Evolutionary conservation across 2,329 filamentous ascomycete genomes (phyloP), one percentile per base, ranked within the genome.

Genomic region (Aspergillus novoparasiticus): DNA sequence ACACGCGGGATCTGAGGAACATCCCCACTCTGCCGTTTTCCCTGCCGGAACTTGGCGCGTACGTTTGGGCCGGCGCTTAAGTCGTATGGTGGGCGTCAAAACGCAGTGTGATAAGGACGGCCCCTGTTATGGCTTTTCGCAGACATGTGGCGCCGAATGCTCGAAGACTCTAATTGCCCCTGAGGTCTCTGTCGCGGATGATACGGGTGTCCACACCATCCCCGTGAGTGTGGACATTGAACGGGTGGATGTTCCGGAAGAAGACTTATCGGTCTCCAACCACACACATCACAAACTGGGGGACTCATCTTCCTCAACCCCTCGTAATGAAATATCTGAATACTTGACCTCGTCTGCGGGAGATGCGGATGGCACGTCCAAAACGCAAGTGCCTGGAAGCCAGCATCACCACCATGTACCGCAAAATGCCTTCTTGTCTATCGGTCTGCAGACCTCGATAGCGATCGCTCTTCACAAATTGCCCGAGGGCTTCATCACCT

Each of bases 381-480:
- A 67, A 55, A 32, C 53, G 19, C 39, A 59, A 34, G 21, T 46
- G 14, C 9, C 59, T 19, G 50, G 28, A 23, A 69, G 68, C 64
- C 74, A 79, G 68, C 93, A 97, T 73, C 94, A 99, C 73, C 94
- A 99, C 78, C 95, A 99, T 76, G 94, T 98, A 3, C 92, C 94
- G 0, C 89, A 92, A 65, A 98, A 98, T 73, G 93, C 92, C 6
- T 99, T 97, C 76, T 83, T 98, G 66, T 92, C 92, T 58, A 95
- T 98, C 64, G 94, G 95, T n/a, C 86, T 99, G 0, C 95, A 99
- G 78, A 98, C 95, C 0, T 94, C 92, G 19, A 89, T 97, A 57
- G 95, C 95, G 6, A 98, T 99, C 66, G 93, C 94, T 9, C 83
- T 99, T 1, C 95, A 99, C 82, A 99, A 99, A 76, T 90, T 98